Percentiles rank a stretch among this genome's conserved stretches.
Evolutionary conservation across 129 eudicot genomes (phyloP).

Genomic region (Pseudognaphalium luteoalbum): DNA sequence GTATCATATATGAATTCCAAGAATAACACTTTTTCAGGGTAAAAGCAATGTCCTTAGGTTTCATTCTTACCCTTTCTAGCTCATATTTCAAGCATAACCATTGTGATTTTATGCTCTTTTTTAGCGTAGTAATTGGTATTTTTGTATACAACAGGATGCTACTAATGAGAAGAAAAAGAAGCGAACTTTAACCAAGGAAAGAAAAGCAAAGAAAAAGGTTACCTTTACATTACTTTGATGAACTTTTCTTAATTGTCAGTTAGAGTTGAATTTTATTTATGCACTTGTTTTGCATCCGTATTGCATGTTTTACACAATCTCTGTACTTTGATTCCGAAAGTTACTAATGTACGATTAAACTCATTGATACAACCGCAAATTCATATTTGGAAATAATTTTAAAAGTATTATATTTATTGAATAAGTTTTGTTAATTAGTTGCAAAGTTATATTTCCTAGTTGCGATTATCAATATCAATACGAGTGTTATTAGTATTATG

Average conservation of each 20-base stretch:
- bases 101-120: neutral
- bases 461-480: too few relatives aligned
- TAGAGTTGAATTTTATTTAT: slow-evolving; percentile 8
- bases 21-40: neutral
- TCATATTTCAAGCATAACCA: neutral
- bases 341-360: neutral
- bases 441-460: too few relatives aligned
- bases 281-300: neutral
- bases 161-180: slow-evolving; percentile 46
- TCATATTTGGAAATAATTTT: too few relatives aligned
- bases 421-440: too few relatives aligned
- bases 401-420: too few relatives aligned
- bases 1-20: neutral
- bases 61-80: neutral
- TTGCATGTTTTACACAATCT: slow-evolving; percentile 8
- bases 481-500: too few relatives aligned
- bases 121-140: neutral
- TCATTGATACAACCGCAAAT: neutral
- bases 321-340: slow-evolving; percentile 3
- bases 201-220: slow-evolving; percentile 67
- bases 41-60: slow-evolving; percentile 4
- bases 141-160: slow-evolving; percentile 38
- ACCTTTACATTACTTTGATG: slow-evolving; percentile 11
- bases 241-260: neutral
- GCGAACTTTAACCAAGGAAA: slow-evolving; percentile 43